Evolutionary conservation across 305 asterid species (phyloP), one percentile per base, ranked within the genome.

Genomic region (Coffea humblotiana): DNA sequence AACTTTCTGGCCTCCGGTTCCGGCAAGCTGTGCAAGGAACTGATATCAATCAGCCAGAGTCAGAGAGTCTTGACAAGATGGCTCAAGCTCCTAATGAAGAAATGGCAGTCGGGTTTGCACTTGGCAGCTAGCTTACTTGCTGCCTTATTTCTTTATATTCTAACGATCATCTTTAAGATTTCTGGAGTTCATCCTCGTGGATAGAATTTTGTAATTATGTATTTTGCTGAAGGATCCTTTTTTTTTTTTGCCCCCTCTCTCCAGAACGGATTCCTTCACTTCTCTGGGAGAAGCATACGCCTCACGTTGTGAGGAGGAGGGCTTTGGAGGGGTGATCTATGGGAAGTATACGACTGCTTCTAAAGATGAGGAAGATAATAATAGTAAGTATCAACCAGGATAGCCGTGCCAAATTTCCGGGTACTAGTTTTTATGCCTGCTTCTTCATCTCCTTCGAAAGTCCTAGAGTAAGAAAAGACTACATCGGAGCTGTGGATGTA

Each of bases 301-400:
- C 37, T 35, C 69, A 6, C 78, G 78, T 12, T 75, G 78, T 48
- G 78, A 75, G 29, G 78, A 58, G 23, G 78, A 75, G 18, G 78
- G 78, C 8, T 37, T 19, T 75, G 78, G 78, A 3, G 78, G 70
- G 32, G 32, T 29, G 32, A 60, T 75, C 3, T 40, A 60, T 48
- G 78, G 70, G 14, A 40, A 60, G 56, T 27, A 60, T 0, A 37
- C 0, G 13, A 6, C 37, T 9, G 0, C 3, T 35, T 8, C 56
- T 11, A 6, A 75, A 32, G 78, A 58, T 9, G 78, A 56, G 23
- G 49, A 54, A 5, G 56, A 75, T 21, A 40, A 11, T 37, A 37
- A 37, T 37, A 37, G 43, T 37, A 37, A 29, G 43, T 37, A 37
- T 37, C 43, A 37, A 37, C 43, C 43, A 37, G 43, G 43, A 37